These are phyloP conservation scores for Medicago lupulina DNA, from an alignment of 306 rosid genomes.

Conservation along the genomic window DNA sequence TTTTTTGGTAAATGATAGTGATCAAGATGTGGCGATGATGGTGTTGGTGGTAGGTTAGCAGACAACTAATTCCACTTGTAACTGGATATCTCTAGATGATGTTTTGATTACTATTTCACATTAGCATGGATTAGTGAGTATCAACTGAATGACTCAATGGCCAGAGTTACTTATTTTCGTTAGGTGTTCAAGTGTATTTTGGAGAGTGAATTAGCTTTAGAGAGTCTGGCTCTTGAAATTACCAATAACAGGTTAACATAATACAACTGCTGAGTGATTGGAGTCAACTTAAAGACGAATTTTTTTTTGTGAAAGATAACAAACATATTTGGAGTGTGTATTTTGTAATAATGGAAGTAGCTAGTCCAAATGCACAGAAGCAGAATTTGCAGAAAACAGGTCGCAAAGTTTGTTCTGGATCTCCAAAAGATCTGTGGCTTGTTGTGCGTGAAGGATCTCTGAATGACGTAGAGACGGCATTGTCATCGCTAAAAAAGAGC, in stretches of 20 bases:
- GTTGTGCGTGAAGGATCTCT: constrained; percentile 80
- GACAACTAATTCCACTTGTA: constrained; percentile 20
- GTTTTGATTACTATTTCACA: constrained; percentile 28
- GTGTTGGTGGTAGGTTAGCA: constrained; percentile 42
- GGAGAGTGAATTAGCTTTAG: constrained; percentile 20
- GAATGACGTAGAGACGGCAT: constrained; percentile 71
- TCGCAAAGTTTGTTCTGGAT: constrained; percentile 54
- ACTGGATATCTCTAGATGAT: constrained; percentile 22
- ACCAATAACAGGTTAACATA: constrained; percentile 26
- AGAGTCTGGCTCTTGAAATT: constrained; percentile 39
- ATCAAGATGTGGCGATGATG: constrained; percentile 38
- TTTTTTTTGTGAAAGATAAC: constrained; percentile 27
- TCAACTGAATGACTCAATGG: constrained; percentile 31
- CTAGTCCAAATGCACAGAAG: constrained; percentile 63
- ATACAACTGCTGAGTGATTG: constrained; percentile 23
- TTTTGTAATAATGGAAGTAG: constrained; percentile 59
- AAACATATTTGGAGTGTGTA: constrained; percentile 20
- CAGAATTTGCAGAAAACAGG: constrained; percentile 53
- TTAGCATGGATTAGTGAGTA: constrained; percentile 50
- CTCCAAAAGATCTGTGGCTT: constrained; percentile 72
- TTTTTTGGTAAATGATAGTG: constrained; percentile 28
- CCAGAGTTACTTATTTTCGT: constrained; percentile 16
- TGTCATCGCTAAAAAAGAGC: constrained; percentile 73
- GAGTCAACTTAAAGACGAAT: constrained; percentile 31
- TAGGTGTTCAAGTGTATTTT: constrained; percentile 25